Base-by-base conservation (phyloP, 2,329 filamentous ascomycete genomes). In the Nectriaceae sp. region DNA sequence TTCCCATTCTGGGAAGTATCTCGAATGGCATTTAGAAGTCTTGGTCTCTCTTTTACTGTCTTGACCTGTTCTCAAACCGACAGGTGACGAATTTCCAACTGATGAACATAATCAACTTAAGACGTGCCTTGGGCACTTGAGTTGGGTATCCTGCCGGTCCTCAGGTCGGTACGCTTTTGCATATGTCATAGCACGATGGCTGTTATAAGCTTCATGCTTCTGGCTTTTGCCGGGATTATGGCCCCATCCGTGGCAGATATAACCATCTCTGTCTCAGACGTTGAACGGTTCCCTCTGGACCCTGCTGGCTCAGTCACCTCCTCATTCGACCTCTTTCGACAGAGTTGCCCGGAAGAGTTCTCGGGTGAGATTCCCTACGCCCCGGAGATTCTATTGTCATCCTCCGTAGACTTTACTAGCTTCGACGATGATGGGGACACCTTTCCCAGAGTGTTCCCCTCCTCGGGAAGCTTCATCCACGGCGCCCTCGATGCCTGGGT, bases 401-500 rank as follows among this genome's bases (percentile, higher is more conserved):
- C 64, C 0, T 67, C 6, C 24, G 13, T 6, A 29, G 24, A 29
- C 13, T 29, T 29, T 29, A 13, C 6, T 13, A 29, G 24, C 24
- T 13, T 13, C 6, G 24, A 60, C 20, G 47, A 49, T 11, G 24
- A 55, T 4, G 40, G 54, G 10, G 46, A 47, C 18, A 55, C 44
- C 15, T n/a, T n/a, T n/a, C n/a, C n/a, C n/a, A n/a, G n/a, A n/a
- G 36, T 67, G 4, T 69, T 59, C 20, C 56, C 67, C 2, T 69
- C 65, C 1, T 70, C 67, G 0, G 65, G 60, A 48, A 72, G 74
- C 21, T 70, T 80, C 52, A 66, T 79, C 18, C 66, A 72, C 16
- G 70, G 72, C 15, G 71, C 71, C 4, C 63, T 78, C 36, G 66
- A 74, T 24, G 76, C 77, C 1, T 80, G 79, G 70, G 75, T 70